Evolutionary conservation across 371 early-diverging fungal genomes (phyloP).

Genomic region (Mortierella sp.): DNA sequence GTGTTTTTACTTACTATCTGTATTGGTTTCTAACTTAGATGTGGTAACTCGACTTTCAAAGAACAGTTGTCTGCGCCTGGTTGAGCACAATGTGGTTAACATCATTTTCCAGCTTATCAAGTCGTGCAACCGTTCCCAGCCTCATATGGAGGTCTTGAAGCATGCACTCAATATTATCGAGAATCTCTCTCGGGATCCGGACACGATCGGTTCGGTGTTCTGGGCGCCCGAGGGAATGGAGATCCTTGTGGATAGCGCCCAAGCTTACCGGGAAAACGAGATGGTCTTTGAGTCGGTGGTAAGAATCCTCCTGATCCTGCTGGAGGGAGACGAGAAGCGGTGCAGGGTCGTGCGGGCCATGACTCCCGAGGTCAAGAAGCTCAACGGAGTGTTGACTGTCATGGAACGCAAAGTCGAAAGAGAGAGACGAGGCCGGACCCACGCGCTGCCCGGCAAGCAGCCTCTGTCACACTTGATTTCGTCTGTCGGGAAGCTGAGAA

Average conservation of each 20-base stretch:
- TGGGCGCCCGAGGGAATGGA: constrained; percentile 47
- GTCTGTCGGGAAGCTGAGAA: constrained; percentile 38
- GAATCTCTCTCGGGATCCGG: constrained; percentile 48
- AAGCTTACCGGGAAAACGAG: constrained; percentile 54
- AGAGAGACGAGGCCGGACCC: constrained; percentile 21
- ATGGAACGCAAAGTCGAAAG: constrained; percentile 49
- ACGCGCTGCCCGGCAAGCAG: neutral
- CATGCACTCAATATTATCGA: constrained; percentile 56
- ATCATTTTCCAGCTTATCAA: constrained; percentile 56
- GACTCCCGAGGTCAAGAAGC: constrained; percentile 41
- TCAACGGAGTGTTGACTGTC: constrained; percentile 33
- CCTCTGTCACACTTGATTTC: constrained; percentile 11
- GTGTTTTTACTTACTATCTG: constrained; percentile 2
- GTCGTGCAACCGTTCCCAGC: constrained; percentile 57
- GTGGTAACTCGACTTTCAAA: constrained; percentile 55
- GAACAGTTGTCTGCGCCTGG: constrained; percentile 55
- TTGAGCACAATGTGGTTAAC: constrained; percentile 54
- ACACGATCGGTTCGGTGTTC: constrained; percentile 41
- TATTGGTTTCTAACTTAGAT: constrained; percentile 20
- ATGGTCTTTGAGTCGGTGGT: constrained; percentile 46
- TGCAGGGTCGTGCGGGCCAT: constrained; percentile 20
- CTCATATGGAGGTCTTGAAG: constrained; percentile 58
- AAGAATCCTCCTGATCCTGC: constrained; percentile 42
- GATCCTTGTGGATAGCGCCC: constrained; percentile 50
- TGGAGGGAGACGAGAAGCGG: constrained; percentile 28